phyloP scores from a whole-genome alignment of 805 yeast genomes.

The Suhomyces sp. region DNA sequence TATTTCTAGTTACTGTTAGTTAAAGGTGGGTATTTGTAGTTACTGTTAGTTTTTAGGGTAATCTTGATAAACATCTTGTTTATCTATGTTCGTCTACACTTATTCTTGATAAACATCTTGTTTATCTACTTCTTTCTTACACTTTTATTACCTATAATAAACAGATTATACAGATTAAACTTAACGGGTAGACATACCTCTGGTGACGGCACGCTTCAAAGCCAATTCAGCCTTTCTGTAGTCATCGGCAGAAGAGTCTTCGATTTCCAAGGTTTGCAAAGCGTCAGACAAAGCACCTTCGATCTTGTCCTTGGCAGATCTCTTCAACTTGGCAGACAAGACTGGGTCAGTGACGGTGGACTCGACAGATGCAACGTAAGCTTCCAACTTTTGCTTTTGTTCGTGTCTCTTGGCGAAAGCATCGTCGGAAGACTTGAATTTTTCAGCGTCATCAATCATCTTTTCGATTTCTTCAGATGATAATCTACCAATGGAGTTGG shows the following conservation, averaged over 20 bases:
- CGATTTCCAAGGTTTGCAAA: constrained; percentile 94
- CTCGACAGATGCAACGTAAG: constrained; percentile 89
- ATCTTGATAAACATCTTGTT: no score
- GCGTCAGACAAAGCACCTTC: constrained; percentile 98
- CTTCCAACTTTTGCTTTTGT: constrained; percentile 98
- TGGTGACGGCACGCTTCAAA: constrained; percentile 98
- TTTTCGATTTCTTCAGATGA: constrained; percentile 48
- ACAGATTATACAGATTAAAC: constrained; percentile 13
- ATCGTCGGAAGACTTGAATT: constrained; percentile 94
- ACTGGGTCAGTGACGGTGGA: constrained; percentile 97
- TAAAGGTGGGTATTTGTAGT: no score
- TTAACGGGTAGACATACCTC: constrained; percentile 98
- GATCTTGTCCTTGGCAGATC: constrained; percentile 94
- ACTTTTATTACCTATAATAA: neutral
- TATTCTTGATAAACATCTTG: no score
- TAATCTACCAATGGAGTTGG: constrained; percentile 50
- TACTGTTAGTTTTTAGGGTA: no score
- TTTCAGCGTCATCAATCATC: constrained; percentile 48
- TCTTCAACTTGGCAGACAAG: constrained; percentile 95
- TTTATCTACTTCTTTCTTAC: no score
- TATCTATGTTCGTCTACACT: no score
- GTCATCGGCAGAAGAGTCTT: constrained; percentile 95
- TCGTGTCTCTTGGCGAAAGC: constrained; percentile 99
- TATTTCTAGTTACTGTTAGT: no score
- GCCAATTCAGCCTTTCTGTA: constrained; percentile 98